Base-by-base conservation (phyloP, 129 eudicot genomes). In the Helianthus annuus region DNA sequence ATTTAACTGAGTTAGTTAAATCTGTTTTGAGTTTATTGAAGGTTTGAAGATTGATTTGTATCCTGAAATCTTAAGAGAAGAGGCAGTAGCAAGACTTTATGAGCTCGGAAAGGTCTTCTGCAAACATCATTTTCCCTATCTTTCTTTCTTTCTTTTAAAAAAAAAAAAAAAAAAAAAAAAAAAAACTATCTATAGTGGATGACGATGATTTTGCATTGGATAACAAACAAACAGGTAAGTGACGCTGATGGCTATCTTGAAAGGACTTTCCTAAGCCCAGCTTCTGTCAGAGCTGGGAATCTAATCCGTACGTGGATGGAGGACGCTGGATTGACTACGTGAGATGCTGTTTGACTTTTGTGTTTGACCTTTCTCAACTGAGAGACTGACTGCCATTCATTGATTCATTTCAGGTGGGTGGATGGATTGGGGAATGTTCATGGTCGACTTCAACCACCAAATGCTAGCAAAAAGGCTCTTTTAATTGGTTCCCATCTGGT, bases 401-500 rank as follows among this genome's bases (percentile, higher is more conserved):
- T 61, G 1, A 27, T 27, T 27, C 32, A 27, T 27, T 88, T 58
- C 76, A 94, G 99, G 87, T 94, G 99, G 99, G 86, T 94, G 69
- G 99, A 94, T 80, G 84, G 83, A 64, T 83, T 94, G 85, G 99
- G 99, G 10, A 94, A 94, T 68, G 89, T 94, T 69, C 99, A 94
- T 76, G 99, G 99, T 70, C 96, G 97, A 72, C n/a, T 67, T 62
- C 89, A 90, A 76, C 71, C 72, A 51, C 78, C 77, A 72, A 75
- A 83, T 78, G 78, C 97, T 64, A 83, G 70, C 70, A 84, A 78
- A 53, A 82, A 82, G 69, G 96, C 94, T 72, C 84, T 94, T 55
- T 72, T 94, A 77, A 83, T 94, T 39, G 99, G 99, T 63, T 94
- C 99, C 77, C 99, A 94, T 84, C 68, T 90, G 88, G 99, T 94